phyloP scores from a whole-genome alignment of 1,139 yeast genomes.

The Pichia sorboxylosa region DNA sequence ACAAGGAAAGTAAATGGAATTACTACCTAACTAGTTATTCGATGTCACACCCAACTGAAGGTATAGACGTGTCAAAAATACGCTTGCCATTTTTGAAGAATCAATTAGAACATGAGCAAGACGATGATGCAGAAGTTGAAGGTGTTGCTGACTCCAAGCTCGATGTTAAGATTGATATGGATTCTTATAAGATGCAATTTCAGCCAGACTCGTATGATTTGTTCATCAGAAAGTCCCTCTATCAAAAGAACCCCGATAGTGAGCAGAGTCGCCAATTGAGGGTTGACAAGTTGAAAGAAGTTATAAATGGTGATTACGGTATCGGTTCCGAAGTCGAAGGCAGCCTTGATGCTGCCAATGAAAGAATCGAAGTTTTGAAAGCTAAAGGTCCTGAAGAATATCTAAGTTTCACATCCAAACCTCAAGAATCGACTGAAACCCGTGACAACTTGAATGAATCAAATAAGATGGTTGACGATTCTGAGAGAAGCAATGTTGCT shows the following conservation, averaged over 20 bases:
- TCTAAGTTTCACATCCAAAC: constrained; percentile 10
- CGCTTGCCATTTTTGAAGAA: constrained; percentile 63
- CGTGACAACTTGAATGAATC: not conserved
- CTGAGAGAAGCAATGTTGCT: not conserved
- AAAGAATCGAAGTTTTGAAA: constrained; percentile 22
- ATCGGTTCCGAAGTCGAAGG: constrained; percentile 20
- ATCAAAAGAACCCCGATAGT: constrained; percentile 16
- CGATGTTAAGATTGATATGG: constrained; percentile 69
- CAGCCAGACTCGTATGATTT: constrained; percentile 77
- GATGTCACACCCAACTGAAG: constrained; percentile 95
- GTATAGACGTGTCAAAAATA: constrained; percentile 73
- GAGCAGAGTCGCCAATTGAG: constrained; percentile 9
- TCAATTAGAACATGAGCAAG: constrained; percentile 35
- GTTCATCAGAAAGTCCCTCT: constrained; percentile 49
- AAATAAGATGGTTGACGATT: not conserved
- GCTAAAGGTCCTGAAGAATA: constrained; percentile 22
- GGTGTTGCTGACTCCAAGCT: constrained; percentile 64
- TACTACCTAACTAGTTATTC: constrained; percentile 86
- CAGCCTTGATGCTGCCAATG: constrained; percentile 15
- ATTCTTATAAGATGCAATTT: constrained; percentile 70
- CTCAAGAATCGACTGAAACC: not conserved
- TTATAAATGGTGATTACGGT: constrained; percentile 26
- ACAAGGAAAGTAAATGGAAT: constrained; percentile 76
- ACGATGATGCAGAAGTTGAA: constrained; percentile 41
- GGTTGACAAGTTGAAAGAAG: constrained; percentile 19